A percentile compares a stretch with the other conserved stretches of the same genome.
phyloP scores from a whole-genome alignment of 805 yeast species.

The Ogataea henricii region DNA sequence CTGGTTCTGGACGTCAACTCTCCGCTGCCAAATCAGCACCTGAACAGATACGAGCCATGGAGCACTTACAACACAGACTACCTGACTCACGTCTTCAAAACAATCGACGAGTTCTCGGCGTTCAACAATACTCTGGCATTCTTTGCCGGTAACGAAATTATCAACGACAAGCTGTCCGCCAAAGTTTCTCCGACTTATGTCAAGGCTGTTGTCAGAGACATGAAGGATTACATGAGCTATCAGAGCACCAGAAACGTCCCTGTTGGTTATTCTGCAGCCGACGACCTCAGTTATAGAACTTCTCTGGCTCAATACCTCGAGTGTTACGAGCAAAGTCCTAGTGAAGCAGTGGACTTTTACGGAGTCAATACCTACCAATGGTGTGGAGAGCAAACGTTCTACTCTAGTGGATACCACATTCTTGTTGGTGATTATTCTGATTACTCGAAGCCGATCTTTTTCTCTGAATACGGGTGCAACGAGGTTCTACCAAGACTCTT shows the following conservation, averaged over 20 bases:
- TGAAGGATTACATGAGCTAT: conserved; percentile 65
- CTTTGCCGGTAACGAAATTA: conserved; percentile 89
- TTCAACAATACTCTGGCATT: conserved; percentile 89
- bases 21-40: conserved; percentile 72
- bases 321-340: conserved; percentile 57
- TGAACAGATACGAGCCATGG: conserved; percentile 95
- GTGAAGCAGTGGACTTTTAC: conserved; percentile 72
- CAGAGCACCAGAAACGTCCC: conserved; percentile 73
- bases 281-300: conserved; percentile 75
- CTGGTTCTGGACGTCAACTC: conserved; percentile 89
- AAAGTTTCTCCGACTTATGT: conserved; percentile 70
- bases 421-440: conserved; percentile 70
- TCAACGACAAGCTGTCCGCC: conserved; percentile 78
- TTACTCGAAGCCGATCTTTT: conserved; percentile 75
- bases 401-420: conserved; percentile 71
- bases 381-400: conserved; percentile 85
- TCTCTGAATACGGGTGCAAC: conserved; percentile 93
- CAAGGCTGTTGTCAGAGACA: conserved; percentile 77
- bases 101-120: conserved; percentile 76
- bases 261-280: conserved; percentile 96
- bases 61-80: conserved; percentile 71
- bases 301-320: conserved; percentile 79
- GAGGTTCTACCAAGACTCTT: conserved; percentile 75
- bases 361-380: conserved; percentile 83
- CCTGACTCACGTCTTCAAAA: conserved; percentile 72